Percentiles rank a stretch among this genome's conserved stretches.
Conservation (phyloP, 495 filamentous ascomycete genomes). For the Pseudoneurospora amorphoporcata region DNA sequence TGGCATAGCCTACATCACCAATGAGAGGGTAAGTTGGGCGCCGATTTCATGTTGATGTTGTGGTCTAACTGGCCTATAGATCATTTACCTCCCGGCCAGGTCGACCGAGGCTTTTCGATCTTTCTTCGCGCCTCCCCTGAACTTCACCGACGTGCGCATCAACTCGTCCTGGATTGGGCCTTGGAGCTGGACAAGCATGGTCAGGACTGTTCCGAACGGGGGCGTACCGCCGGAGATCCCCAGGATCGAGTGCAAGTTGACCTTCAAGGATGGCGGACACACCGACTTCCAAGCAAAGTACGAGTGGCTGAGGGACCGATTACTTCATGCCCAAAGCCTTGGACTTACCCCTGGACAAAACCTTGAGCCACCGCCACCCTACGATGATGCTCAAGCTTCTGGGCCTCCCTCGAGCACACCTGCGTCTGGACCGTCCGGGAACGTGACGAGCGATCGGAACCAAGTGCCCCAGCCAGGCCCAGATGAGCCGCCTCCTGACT, state of each 20-base stretch:
- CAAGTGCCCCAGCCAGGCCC: constrained; percentile 40
- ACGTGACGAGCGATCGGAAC: constrained; percentile 7
- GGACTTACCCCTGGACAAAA: constrained; percentile 39
- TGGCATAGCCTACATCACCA: constrained; percentile 69
- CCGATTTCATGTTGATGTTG: not conserved
- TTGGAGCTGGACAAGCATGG: constrained; percentile 74
- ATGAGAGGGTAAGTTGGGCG: constrained; percentile 58
- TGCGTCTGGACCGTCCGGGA: constrained; percentile 2
- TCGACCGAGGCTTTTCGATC: constrained; percentile 64
- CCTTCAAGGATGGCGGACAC: constrained; percentile 90
- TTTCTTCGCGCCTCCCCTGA: constrained; percentile 79
- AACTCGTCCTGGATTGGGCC: constrained; percentile 92
- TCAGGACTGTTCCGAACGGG: constrained; percentile 75
- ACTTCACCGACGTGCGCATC: constrained; percentile 80
- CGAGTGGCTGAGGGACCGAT: constrained; percentile 72
- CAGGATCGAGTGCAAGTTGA: constrained; percentile 67
- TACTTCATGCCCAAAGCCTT: constrained; percentile 69
- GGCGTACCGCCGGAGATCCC: constrained; percentile 68
- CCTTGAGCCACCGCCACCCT: constrained; percentile 78
- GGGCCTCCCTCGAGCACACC: constrained; percentile 19
- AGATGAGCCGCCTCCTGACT: constrained; percentile 79
- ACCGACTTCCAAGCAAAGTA: constrained; percentile 82
- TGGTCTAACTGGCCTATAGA: constrained; percentile 35
- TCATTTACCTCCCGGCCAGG: constrained; percentile 77
- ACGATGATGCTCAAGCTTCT: constrained; percentile 38